phyloP scores from a whole-genome alignment of 768 basidiomycete species.

The Chiua virens region DNA sequence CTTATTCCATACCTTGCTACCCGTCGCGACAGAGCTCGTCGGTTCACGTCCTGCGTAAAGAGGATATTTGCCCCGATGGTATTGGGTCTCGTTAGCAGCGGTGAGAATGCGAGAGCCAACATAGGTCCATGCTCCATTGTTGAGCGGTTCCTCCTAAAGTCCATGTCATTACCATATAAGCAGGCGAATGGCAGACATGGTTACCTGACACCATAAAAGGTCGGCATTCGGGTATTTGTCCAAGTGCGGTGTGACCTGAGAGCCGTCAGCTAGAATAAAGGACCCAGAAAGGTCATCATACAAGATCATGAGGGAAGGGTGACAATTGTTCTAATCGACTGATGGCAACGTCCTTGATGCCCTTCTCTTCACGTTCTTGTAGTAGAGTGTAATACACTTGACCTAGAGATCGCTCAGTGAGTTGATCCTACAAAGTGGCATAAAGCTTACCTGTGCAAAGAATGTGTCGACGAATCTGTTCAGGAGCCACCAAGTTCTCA shows the following conservation, averaged over 20 bases:
- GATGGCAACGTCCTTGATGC: constrained; percentile 91
- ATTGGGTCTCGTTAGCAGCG: constrained; percentile 84
- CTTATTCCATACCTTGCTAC: constrained; percentile 66
- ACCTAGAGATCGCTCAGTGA: constrained; percentile 41
- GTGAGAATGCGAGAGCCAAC: constrained; percentile 92
- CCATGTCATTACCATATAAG: constrained; percentile 1
- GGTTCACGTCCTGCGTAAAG: constrained; percentile 91
- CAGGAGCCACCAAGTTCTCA: constrained; percentile 70
- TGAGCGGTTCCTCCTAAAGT: constrained; percentile 85
- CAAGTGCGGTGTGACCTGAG: constrained; percentile 84
- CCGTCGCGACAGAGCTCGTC: constrained; percentile 88
- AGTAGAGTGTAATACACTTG: constrained; percentile 93
- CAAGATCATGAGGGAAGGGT: constrained; percentile 95
- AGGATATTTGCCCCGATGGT: constrained; percentile 91
- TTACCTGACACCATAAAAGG: constrained; percentile 86
- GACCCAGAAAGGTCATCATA: constrained; percentile 36
- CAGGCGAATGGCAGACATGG: not conserved
- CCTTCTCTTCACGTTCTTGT: constrained; percentile 87
- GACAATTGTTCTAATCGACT: constrained; percentile 94
- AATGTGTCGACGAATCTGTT: constrained; percentile 89
- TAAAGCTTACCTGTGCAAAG: constrained; percentile 68
- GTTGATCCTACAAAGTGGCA: not conserved
- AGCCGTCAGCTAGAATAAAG: constrained; percentile 4
- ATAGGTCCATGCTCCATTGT: constrained; percentile 98
- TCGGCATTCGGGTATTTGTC: constrained; percentile 97